Conservation (phyloP, 73 alveolate genomes). For the Paramecium octaurelia region DNA sequence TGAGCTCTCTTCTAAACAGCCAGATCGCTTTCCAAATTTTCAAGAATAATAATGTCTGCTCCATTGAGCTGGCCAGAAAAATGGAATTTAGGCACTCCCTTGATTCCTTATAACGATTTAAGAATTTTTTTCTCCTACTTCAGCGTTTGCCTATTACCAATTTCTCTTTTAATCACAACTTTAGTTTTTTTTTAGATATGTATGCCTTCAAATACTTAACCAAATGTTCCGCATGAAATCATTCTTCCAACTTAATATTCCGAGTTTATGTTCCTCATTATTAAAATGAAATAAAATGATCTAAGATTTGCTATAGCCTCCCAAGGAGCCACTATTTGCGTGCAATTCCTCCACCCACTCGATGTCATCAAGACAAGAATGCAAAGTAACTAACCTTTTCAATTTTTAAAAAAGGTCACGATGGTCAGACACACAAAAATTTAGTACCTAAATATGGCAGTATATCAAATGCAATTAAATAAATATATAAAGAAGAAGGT, state of each 20-base stretch:
- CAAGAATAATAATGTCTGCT: neutral
- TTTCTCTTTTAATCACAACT: neutral
- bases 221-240: neutral
- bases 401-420: neutral
- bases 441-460: slow-evolving; percentile 29
- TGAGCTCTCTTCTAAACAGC: neutral
- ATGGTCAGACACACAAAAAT: neutral
- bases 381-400: neutral
- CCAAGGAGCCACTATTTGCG: slow-evolving; percentile 29
- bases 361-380: slow-evolving; percentile 35
- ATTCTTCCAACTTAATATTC: neutral
- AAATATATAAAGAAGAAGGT: slow-evolving; percentile 21
- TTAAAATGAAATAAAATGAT: slow-evolving; percentile 5
- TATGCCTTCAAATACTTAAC: neutral
- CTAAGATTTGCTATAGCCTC: neutral
- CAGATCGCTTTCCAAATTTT: neutral
- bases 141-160: neutral
- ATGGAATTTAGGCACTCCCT: neutral
- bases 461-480: neutral
- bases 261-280: neutral
- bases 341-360: neutral
- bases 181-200: neutral
- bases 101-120: neutral
- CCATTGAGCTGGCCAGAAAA: neutral
- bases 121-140: neutral